Evolutionary conservation across 352 stramenopile genomes (phyloP).

Genomic region (Pythium biforme): DNA sequence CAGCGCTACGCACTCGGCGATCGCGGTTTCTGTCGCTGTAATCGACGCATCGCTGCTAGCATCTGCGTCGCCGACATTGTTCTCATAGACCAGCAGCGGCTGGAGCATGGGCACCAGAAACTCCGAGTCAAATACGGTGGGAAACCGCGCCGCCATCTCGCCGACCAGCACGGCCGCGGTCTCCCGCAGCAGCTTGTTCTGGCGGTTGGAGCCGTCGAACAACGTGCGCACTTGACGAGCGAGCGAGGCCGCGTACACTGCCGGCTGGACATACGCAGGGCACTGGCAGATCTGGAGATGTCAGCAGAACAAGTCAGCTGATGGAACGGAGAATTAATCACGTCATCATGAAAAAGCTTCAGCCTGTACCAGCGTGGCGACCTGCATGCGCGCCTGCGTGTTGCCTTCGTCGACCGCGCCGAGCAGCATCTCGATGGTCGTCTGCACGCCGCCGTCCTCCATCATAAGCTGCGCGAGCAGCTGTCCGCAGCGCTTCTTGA

Average conservation of each 20-base stretch:
- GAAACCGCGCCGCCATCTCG: constrained; percentile 47
- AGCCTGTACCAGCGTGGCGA: constrained; percentile 64
- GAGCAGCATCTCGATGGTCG: constrained; percentile 83
- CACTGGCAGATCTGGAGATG: constrained; percentile 79
- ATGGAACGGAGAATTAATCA: too few relatives aligned
- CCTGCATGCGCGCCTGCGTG: constrained; percentile 80
- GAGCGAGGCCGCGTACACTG: constrained; percentile 47
- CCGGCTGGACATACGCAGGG: constrained; percentile 38
- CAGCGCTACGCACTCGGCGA: constrained; percentile 53
- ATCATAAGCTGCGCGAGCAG: constrained; percentile 65
- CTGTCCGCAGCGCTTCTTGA: constrained; percentile 61
- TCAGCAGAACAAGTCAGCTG: too few relatives aligned
- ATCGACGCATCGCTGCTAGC: not conserved
- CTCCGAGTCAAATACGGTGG: constrained; percentile 43
- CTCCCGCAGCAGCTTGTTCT: constrained; percentile 73
- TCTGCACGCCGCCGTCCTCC: constrained; percentile 67
- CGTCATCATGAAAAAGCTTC: too few relatives aligned
- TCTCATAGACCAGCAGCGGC: constrained; percentile 67
- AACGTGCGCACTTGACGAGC: constrained; percentile 55
- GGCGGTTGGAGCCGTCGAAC: constrained; percentile 44
- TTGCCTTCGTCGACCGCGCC: constrained; percentile 78
- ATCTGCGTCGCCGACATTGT: not conserved
- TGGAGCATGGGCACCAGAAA: constrained; percentile 57
- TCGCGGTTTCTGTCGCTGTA: constrained; percentile 35
- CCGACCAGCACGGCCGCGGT: constrained; percentile 63